These are phyloP conservation scores for Barnettozyma pratensis DNA, from an alignment of 805 yeast species.

Conservation along the genomic window DNA sequence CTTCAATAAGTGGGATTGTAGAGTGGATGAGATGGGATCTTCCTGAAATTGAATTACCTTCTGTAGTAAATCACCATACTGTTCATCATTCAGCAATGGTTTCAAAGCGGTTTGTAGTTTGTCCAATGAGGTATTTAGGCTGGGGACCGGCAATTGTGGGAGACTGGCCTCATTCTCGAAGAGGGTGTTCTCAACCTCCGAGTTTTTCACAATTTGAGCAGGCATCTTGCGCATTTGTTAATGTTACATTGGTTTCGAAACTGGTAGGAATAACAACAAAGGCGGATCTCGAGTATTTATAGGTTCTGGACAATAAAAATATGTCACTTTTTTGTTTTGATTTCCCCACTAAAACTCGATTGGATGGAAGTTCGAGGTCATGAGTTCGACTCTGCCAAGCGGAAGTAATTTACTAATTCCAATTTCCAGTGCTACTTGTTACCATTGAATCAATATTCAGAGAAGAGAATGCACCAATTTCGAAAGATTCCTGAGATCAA, in stretches of 20 bases:
- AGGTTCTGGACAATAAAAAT: neutral
- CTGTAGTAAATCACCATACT: conserved; percentile 38
- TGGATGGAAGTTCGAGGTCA: neutral
- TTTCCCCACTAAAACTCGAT: conserved; percentile 2
- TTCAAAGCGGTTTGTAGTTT: conserved; percentile 52
- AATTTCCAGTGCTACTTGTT: too few relatives aligned
- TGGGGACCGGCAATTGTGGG: conserved; percentile 63
- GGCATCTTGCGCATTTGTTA: conserved; percentile 3
- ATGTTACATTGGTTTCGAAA: neutral
- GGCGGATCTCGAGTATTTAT: neutral
- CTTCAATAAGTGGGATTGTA: conserved; percentile 50
- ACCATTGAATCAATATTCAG: neutral
- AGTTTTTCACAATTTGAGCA: neutral
- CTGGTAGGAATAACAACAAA: too few relatives aligned
- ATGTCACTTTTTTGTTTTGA: neutral
- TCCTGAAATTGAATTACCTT: conserved; percentile 42
- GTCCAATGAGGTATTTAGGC: conserved; percentile 40
- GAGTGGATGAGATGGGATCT: conserved; percentile 35
- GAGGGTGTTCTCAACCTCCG: neutral
- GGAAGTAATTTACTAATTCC: neutral
- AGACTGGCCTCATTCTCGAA: conserved; percentile 22
- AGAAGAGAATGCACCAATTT: too few relatives aligned
- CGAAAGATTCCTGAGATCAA: too few relatives aligned
- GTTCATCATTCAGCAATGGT: conserved; percentile 53
- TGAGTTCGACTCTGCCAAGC: neutral